phyloP scores from a whole-genome alignment of 1,139 yeast genomes.

The Nakaseomyces bracarensis region DNA sequence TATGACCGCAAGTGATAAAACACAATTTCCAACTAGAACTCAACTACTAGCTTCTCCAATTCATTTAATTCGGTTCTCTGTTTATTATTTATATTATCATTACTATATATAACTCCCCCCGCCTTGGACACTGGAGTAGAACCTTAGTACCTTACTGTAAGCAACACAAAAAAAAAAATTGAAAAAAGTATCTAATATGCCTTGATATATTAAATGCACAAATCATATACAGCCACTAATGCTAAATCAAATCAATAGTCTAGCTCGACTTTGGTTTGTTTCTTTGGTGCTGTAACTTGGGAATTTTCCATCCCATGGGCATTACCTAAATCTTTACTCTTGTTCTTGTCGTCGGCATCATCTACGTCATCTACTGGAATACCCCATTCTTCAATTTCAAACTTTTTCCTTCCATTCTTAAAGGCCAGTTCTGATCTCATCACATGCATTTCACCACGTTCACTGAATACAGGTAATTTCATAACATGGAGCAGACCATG shows the following conservation, averaged over 20 bases:
- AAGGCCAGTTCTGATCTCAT: conserved; percentile 76
- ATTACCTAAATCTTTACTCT: conserved; percentile 5
- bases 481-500: conserved; percentile 79
- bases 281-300: conserved; percentile 10
- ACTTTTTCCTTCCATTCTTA: conserved; percentile 70
- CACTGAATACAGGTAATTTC: conserved; percentile 66
- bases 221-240: too few relatives aligned
- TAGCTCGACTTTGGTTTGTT: conserved; percentile 15
- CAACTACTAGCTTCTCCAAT: too few relatives aligned
- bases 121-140: too few relatives aligned
- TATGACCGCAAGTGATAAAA: neutral
- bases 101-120: too few relatives aligned
- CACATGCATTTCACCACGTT: conserved; percentile 71
- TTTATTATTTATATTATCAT: too few relatives aligned
- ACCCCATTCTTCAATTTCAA: conserved; percentile 88
- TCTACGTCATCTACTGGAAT: conserved; percentile 84
- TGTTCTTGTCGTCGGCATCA: conserved; percentile 29
- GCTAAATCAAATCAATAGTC: conserved; percentile 11
- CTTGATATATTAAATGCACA: neutral
- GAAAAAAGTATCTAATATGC: too few relatives aligned
- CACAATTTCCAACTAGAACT: too few relatives aligned
- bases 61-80: too few relatives aligned
- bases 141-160: too few relatives aligned
- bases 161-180: too few relatives aligned
- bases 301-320: conserved; percentile 8